Evolutionary conservation across 148 eudicot genomes (phyloP), one percentile per base, ranked within the genome.

Genomic region (Camellia sinensis): DNA sequence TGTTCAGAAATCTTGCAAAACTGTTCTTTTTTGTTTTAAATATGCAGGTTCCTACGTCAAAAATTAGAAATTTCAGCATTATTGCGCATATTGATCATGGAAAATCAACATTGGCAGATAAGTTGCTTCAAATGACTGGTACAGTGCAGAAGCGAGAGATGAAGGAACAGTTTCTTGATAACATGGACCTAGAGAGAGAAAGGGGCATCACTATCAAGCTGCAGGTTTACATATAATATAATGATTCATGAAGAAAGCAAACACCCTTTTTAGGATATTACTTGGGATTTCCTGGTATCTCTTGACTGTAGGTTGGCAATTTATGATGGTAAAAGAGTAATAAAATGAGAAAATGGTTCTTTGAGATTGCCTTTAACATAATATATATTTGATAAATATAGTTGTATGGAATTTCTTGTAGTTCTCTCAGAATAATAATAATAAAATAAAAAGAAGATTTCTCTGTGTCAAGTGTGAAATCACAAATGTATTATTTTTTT

Each of bases 31-130:
- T 73, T 57, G 63, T 81, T 59, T 80, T 75, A 52, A 78, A 70
- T 76, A 50, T 93, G 88, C 86, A 96, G 99, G 99, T 96, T 67
- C 98, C 98, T 3, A 88, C 84, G 67, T 80, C 95, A 73, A 92
- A 92, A 60, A 88, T 96, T 74, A 85, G 99, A 80, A 96, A 96
- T 86, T 96, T 96, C 79, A 86, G 87, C 84, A 96, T 96, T 72
- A 96, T 96, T 79, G 99, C 99, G 40, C 99, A 96, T 81, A 96
- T 96, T 82, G 99, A 96, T 84, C 99, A 96, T 87, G 99, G 99
- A 48, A 96, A 96, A 84, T 96, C 99, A 69, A 96, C 99, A 80
- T 83, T 94, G 87, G 99, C 99, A 13, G 99, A 96, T 87, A 96
- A 96, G 84, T 82, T 96, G 86, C 93, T 96, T 68, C 97, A 96